A percentile compares a stretch with the other conserved stretches of the same genome.
Evolutionary conservation across 345 rosid species (phyloP).

Genomic region (Salix viminalis): DNA sequence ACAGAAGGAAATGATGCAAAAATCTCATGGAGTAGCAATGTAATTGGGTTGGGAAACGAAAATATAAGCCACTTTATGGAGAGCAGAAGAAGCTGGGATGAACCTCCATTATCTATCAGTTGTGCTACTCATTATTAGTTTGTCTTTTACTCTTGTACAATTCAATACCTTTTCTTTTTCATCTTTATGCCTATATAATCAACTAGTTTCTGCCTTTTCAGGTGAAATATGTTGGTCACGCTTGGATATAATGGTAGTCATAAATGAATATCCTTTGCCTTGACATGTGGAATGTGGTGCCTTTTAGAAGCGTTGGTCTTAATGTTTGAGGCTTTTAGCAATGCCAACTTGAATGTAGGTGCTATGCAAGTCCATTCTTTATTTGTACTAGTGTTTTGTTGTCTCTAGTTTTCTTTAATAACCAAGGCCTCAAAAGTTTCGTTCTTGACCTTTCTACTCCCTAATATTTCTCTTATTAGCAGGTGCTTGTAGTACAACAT

Average conservation of each 20-base stretch:
- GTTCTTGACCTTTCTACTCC: background rate
- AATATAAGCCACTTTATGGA: background rate
- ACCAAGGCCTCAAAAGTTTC: background rate
- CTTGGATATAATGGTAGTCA: background rate
- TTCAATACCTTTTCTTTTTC: background rate
- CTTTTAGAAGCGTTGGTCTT: background rate
- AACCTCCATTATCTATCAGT: background rate
- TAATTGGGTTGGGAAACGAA: background rate
- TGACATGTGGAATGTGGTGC: background rate
- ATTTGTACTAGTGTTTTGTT: background rate
- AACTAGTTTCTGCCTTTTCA: slow-evolving; percentile 1
- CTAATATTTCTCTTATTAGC: background rate
- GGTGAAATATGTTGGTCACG: background rate
- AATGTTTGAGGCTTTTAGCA: background rate
- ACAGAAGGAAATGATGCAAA: slow-evolving; percentile 31
- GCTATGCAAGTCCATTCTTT: background rate
- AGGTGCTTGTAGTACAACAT: background rate
- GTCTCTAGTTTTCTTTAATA: background rate
- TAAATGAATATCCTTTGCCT: background rate
- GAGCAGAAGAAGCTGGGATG: background rate
- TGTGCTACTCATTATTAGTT: slow-evolving; percentile 5
- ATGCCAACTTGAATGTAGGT: background rate
- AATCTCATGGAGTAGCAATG: background rate
- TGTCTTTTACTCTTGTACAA: background rate
- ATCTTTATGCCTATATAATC: background rate